Evolutionary conservation across 352 stramenopile species (phyloP).

Genomic region (Globisporangium uncinulatum): DNA sequence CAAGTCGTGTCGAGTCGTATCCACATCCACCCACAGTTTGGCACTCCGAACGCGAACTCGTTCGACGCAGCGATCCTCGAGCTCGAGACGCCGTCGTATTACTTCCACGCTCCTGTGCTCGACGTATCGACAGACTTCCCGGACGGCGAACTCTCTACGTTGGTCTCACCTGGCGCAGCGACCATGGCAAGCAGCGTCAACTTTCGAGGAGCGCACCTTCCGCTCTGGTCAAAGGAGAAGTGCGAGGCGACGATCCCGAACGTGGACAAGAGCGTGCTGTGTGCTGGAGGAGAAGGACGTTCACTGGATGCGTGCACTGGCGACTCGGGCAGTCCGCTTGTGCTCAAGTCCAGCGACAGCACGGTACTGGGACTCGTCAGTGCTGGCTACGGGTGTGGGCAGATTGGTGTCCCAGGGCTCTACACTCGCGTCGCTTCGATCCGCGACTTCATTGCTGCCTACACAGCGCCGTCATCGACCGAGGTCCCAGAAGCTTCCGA

Average conservation of each 20-base stretch:
- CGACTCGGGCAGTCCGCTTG: constrained; percentile 6
- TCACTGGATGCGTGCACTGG: constrained; percentile 1
- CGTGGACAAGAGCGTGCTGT: constrained; percentile 4
- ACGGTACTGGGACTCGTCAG: constrained; percentile 1
- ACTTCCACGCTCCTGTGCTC: constrained; percentile 12
- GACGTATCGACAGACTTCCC: constrained; percentile 17
- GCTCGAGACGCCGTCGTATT: constrained; percentile 19
- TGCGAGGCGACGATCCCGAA: background rate
- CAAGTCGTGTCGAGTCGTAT: constrained; percentile 17
- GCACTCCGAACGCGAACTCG: constrained; percentile 15
- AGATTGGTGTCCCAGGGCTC: constrained; percentile 2
- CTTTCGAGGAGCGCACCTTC: constrained; percentile 8
- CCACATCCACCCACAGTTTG: constrained; percentile 20
- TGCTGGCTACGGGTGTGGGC: constrained; percentile 5
- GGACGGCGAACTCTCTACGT: constrained; percentile 15
- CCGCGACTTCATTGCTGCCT: background rate
- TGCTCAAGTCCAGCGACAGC: background rate
- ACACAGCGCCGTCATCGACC: background rate
- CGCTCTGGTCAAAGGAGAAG: constrained; percentile 1
- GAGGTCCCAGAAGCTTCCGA: background rate
- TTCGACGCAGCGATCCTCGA: constrained; percentile 32
- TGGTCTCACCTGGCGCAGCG: constrained; percentile 14
- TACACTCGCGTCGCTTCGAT: constrained; percentile 11
- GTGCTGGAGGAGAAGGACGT: background rate
- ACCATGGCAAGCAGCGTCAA: constrained; percentile 8